Evolutionary conservation across 2,329 filamentous ascomycete species (phyloP), one percentile per base, ranked within the genome.

Genomic region (Stachybotrys elegans): DNA sequence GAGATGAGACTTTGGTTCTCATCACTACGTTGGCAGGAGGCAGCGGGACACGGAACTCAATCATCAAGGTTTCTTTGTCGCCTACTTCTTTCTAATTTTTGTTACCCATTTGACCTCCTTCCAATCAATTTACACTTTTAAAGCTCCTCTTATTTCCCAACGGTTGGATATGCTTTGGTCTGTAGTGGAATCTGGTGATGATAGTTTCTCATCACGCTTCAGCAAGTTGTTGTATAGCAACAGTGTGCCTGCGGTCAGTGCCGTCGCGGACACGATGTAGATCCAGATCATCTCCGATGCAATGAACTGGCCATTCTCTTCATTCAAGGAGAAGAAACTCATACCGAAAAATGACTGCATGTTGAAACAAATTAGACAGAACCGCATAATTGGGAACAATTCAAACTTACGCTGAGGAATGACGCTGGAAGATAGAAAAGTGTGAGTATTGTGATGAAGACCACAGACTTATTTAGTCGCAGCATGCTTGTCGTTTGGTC

Each of bases 331-430:
- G 38, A 68, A 68, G 41, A 68, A 63, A 49, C 67, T 68, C 65
- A 68, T 68, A 3, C 66, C 65, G 43, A 69, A 66, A 36, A 69
- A 59, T 2, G 65, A 63, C 61, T 63, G n/a, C n/a, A n/a, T n/a
- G n/a, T n/a, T n/a, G n/a, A n/a, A 22, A 19, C 16, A 21, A 19
- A 19, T 34, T n/a, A n/a, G 17, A 22, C 20, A n/a, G 21, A n/a
- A 22, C 6, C 36, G 36, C 34, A 20, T 16, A 12, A 5, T 37
- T 6, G 6, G 13, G 34, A 2, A 37, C 4, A n/a, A 17, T 6
- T 20, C 2, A 22, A 20, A 57, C 59, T 54, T 52, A 67, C 64
- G 6, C 60, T 61, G 3, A 64, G 57, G 43, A 66, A 67, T 3
- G 63, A 66, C 6, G 62, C 53, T 2, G 66, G 65, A 14, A 59